These are phyloP conservation scores for Heliocybe sulcata DNA, from an alignment of 1,284 basidiomycete species.

Conservation along the genomic window DNA sequence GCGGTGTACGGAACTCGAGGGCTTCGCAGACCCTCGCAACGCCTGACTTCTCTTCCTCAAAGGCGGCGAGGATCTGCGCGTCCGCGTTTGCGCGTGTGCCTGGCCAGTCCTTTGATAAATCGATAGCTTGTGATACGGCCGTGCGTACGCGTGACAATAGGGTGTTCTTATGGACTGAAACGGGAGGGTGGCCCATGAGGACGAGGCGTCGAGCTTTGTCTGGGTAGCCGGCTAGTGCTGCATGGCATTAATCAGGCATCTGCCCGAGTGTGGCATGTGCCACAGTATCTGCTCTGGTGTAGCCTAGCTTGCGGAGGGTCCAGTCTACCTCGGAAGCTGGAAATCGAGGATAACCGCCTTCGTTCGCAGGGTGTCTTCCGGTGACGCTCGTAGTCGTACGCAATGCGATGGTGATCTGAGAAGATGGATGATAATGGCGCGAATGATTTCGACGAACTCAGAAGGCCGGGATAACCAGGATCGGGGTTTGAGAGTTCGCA, in stretches of 20 bases:
- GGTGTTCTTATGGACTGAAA: not conserved
- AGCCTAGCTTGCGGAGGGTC: not conserved
- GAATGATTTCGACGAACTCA: not conserved
- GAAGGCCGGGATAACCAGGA: not conserved
- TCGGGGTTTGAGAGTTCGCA: not conserved
- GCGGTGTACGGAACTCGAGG: not conserved
- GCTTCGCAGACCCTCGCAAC: not conserved
- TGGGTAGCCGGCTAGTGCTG: not conserved
- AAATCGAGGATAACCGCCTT: not conserved
- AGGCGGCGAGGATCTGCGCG: not conserved
- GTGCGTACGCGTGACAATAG: not conserved
- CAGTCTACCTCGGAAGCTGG: not conserved
- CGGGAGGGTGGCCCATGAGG: not conserved
- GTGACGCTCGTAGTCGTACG: not conserved
- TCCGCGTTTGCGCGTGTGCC: not conserved
- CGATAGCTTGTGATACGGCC: not conserved
- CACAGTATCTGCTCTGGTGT: not conserved
- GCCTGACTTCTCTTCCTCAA: not conserved
- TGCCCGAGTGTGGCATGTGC: too few relatives aligned
- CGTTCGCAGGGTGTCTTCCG: not conserved
- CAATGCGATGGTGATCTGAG: not conserved
- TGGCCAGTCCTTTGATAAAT: not conserved
- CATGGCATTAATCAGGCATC: not conserved
- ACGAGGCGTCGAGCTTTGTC: not conserved
- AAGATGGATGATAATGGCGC: not conserved